phyloP scores from a whole-genome alignment of 805 yeast genomes.

The Schwanniomyces occidentalis region DNA sequence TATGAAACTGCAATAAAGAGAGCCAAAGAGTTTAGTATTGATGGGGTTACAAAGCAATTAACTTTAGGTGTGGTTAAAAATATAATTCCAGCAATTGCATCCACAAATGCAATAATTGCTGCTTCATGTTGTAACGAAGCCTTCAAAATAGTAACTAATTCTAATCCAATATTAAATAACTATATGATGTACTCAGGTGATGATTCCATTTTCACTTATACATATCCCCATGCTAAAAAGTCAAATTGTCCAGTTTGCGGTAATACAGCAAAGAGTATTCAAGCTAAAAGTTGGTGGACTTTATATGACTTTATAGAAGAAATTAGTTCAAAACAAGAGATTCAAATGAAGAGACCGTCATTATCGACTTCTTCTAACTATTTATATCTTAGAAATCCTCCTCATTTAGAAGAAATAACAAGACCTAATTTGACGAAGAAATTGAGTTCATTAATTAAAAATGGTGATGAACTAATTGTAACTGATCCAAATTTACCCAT shows the following conservation, averaged over 20 bases:
- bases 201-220: slow-evolving; percentile 71
- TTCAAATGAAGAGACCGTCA: slow-evolving; percentile 45
- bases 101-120: slow-evolving; percentile 90
- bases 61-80: slow-evolving; percentile 88
- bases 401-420: slow-evolving; percentile 45
- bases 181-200: slow-evolving; percentile 89
- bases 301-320: slow-evolving; percentile 45
- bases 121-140: slow-evolving; percentile 87
- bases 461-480: slow-evolving; percentile 51
- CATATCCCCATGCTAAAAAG: slow-evolving; percentile 62
- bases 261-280: slow-evolving; percentile 22
- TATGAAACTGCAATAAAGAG: slow-evolving; percentile 53
- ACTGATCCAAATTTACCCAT: slow-evolving; percentile 56
- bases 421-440: slow-evolving; percentile 40
- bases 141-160: slow-evolving; percentile 71
- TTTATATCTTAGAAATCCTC: slow-evolving; percentile 51
- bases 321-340: slow-evolving; percentile 30
- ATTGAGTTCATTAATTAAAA: slow-evolving; percentile 36
- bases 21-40: slow-evolving; percentile 65
- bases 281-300: slow-evolving; percentile 32
- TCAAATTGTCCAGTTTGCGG: slow-evolving; percentile 81
- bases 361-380: slow-evolving; percentile 38
- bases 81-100: slow-evolving; percentile 91
- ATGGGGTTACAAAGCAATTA: slow-evolving; percentile 70
- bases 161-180: slow-evolving; percentile 67